Evolutionary conservation across 371 early-diverging fungal species (phyloP).

Genomic region (Zopfochytrium polystomum): DNA sequence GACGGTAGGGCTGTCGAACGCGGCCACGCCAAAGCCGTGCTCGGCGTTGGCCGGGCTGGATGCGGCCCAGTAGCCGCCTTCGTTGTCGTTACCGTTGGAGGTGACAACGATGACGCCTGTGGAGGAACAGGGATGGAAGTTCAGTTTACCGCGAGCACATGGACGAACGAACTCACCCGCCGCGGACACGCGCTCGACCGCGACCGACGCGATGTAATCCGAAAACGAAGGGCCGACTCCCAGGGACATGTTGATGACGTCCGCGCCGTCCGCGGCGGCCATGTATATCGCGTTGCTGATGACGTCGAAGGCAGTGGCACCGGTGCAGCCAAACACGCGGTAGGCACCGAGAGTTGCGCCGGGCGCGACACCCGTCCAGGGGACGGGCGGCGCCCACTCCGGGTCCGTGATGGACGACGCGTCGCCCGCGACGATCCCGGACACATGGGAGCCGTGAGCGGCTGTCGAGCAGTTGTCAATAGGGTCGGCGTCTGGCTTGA

Average conservation of each 20-base stretch:
- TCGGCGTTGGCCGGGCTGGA: background rate
- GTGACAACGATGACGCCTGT: slow-evolving; percentile 9
- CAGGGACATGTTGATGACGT: slow-evolving; percentile 60
- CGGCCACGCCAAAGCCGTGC: background rate
- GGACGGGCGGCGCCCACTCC: slow-evolving; percentile 13
- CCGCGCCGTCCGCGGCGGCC: slow-evolving; percentile 65
- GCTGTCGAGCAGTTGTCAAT: slow-evolving; percentile 47
- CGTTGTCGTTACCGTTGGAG: slow-evolving; percentile 71
- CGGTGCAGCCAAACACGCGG: slow-evolving; percentile 63
- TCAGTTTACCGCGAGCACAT: slow-evolving; percentile 17
- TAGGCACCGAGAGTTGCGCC: slow-evolving; percentile 35
- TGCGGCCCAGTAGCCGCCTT: slow-evolving; percentile 58
- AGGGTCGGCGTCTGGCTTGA: slow-evolving; percentile 51
- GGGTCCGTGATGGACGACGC: slow-evolving; percentile 11
- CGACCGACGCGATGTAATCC: slow-evolving; percentile 9
- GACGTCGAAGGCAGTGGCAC: slow-evolving; percentile 59
- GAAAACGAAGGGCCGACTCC: slow-evolving; percentile 62
- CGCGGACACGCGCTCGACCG: slow-evolving; percentile 20
- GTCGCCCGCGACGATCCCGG: slow-evolving; percentile 60
- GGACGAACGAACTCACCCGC: slow-evolving; percentile 20
- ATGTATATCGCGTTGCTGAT: slow-evolving; percentile 49
- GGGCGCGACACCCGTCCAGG: slow-evolving; percentile 41
- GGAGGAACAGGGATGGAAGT: slow-evolving; percentile 14
- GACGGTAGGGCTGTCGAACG: background rate
- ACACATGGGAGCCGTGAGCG: slow-evolving; percentile 62